Conservation (phyloP, 352 stramenopile species). For the Globisporangium splendens region DNA sequence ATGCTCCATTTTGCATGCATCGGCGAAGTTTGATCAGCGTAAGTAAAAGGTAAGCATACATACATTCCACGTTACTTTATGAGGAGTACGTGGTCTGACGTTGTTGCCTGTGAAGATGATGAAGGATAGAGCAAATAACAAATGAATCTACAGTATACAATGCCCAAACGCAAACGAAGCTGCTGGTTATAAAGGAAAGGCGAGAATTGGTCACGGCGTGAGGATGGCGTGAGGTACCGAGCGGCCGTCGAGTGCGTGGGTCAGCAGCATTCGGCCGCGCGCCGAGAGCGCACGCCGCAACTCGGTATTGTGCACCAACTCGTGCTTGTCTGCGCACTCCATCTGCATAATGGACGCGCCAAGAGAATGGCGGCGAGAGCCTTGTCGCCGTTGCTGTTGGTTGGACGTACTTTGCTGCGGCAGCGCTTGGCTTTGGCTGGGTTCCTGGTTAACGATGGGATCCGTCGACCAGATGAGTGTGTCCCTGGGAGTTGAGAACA, state of each 20-base stretch:
- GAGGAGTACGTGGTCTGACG: too few relatives aligned
- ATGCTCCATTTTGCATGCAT: conserved; percentile 57
- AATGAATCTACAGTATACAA: too few relatives aligned
- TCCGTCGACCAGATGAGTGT: conserved; percentile 13
- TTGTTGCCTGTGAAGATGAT: too few relatives aligned
- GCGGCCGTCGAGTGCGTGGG: conserved; percentile 14
- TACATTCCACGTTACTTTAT: too few relatives aligned
- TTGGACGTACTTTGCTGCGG: not conserved
- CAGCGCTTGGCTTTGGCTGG: not conserved
- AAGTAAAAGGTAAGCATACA: too few relatives aligned
- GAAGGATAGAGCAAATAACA: too few relatives aligned
- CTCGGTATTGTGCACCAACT: not conserved
- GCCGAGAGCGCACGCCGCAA: conserved; percentile 21
- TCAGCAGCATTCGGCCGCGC: conserved; percentile 18
- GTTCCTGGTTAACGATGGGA: not conserved
- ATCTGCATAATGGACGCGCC: conserved; percentile 3
- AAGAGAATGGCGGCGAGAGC: conserved; percentile 12
- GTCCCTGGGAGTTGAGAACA: conserved; percentile 3
- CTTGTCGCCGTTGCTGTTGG: conserved; percentile 6
- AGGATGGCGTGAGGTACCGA: not conserved
- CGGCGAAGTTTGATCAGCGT: not conserved
- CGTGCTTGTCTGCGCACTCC: not conserved
- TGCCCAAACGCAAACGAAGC: too few relatives aligned
- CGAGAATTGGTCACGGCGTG: too few relatives aligned
- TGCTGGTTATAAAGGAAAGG: too few relatives aligned